A percentile compares a stretch with the other conserved stretches of the same genome.
phyloP scores from a whole-genome alignment of 371 early-diverging fungal genomes.

The Coemansia sp. region DNA sequence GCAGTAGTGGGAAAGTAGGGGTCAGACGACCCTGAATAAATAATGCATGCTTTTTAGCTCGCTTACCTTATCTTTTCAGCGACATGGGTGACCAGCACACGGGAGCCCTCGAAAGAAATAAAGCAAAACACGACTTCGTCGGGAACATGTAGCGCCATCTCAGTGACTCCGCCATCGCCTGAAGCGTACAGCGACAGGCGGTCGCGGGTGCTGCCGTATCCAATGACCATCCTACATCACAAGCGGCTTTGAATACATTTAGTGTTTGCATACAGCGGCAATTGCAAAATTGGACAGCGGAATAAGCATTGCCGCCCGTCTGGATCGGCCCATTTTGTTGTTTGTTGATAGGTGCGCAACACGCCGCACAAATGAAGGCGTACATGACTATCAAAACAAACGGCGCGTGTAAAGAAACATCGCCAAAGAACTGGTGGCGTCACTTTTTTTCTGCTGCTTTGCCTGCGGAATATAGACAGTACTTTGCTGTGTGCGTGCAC shows the following conservation, averaged over 20 bases:
- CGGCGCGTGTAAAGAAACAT: background rate
- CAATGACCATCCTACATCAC: constrained; percentile 40
- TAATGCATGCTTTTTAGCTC: background rate
- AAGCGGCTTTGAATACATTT: background rate
- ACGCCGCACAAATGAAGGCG: constrained; percentile 2
- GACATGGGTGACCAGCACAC: constrained; percentile 47
- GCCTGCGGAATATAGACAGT: background rate
- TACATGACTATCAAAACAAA: constrained; percentile 1
- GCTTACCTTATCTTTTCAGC: constrained; percentile 48
- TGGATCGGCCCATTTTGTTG: constrained; percentile 2
- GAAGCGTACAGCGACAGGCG: constrained; percentile 34
- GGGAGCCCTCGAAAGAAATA: constrained; percentile 35
- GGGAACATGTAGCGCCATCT: constrained; percentile 40
- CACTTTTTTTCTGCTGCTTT: background rate
- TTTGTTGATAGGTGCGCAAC: constrained; percentile 6
- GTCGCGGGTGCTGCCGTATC: constrained; percentile 42
- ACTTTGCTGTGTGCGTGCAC: background rate
- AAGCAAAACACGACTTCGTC: constrained; percentile 39
- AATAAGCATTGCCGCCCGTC: background rate
- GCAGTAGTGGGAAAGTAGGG: background rate
- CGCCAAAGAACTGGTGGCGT: background rate
- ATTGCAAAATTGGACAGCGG: background rate
- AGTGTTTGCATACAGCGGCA: background rate
- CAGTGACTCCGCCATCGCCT: constrained; percentile 29
- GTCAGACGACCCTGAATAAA: background rate